A percentile compares a stretch with the other conserved stretches of the same genome.
phyloP scores from a whole-genome alignment of 805 yeast species.

The Lipomyces orientalis region DNA sequence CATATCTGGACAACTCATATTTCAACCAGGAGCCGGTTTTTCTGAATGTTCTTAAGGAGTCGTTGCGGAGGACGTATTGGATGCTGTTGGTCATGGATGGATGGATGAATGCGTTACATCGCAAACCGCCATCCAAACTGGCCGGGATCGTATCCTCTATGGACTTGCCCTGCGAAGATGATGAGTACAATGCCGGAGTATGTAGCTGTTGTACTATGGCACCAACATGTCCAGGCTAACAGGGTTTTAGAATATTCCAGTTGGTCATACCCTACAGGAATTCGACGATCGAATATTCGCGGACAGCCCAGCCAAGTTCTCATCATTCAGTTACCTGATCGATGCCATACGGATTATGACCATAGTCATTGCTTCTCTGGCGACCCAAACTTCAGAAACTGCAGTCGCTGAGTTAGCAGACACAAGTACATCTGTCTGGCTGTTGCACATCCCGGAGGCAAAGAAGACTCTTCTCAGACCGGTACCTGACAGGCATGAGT shows the following conservation, averaged over 20 bases:
- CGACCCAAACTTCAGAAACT: background rate
- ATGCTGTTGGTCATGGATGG: constrained; percentile 24
- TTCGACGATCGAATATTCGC: constrained; percentile 19
- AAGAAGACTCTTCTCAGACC: constrained; percentile 13
- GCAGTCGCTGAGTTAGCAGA: constrained; percentile 18
- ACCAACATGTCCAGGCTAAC: background rate
- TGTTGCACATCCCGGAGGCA: constrained; percentile 21
- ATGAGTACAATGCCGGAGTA: constrained; percentile 22
- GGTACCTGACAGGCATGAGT: background rate
- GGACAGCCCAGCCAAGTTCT: constrained; percentile 9
- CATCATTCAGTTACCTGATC: constrained; percentile 25
- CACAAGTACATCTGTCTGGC: constrained; percentile 18
- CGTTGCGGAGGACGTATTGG: constrained; percentile 29
- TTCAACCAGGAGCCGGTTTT: constrained; percentile 2
- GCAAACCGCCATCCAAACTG: background rate
- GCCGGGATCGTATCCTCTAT: background rate
- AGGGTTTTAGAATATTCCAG: constrained; percentile 14
- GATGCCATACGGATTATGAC: constrained; percentile 19
- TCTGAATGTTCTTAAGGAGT: constrained; percentile 15
- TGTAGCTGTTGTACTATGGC: background rate
- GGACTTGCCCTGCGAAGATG: constrained; percentile 26
- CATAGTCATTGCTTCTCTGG: background rate
- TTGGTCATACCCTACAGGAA: constrained; percentile 11
- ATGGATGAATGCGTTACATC: constrained; percentile 18
- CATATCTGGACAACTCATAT: constrained; percentile 1